Percentiles rank a stretch among this genome's conserved stretches.
These are phyloP conservation scores for Trichoderma oligosporum DNA, from an alignment of 2,329 filamentous ascomycete species.

Conservation along the genomic window DNA sequence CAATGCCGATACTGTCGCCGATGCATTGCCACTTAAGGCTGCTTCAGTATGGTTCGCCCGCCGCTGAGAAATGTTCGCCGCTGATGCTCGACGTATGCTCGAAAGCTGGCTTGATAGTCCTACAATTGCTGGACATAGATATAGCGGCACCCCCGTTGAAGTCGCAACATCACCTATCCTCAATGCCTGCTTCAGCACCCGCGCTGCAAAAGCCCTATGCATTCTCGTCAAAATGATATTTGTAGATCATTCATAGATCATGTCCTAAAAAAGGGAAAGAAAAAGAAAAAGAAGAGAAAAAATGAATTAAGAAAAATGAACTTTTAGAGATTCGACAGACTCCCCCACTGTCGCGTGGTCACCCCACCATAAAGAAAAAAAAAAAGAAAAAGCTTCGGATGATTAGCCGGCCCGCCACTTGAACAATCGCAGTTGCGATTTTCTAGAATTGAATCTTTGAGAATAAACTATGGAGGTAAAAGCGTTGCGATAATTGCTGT, in stretches of 20 bases:
- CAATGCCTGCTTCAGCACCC: constrained; percentile 43
- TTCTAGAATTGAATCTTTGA: constrained; percentile 23
- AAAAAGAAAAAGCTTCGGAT: constrained; percentile 19
- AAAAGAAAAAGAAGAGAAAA: background rate
- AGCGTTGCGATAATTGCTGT: constrained; percentile 3
- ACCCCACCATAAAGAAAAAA: constrained; percentile 16
- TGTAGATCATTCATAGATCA: background rate
- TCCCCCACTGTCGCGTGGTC: constrained; percentile 7
- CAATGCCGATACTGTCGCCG: background rate
- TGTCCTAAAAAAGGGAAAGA: background rate
- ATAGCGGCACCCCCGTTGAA: constrained; percentile 42
- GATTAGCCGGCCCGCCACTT: constrained; percentile 26
- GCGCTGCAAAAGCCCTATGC: constrained; percentile 43
- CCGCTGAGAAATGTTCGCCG: constrained; percentile 18
- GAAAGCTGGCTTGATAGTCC: constrained; percentile 26
- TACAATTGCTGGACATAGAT: constrained; percentile 44
- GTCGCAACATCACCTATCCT: constrained; percentile 39
- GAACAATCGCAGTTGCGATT: constrained; percentile 27
- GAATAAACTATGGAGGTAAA: background rate
- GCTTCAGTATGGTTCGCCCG: constrained; percentile 30
- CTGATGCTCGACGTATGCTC: background rate
- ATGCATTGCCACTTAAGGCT: constrained; percentile 6
- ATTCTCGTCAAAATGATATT: constrained; percentile 27
- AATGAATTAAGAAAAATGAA: background rate
- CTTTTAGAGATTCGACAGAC: background rate